Base-by-base conservation (phyloP, 257 asterid species). In the Plantago ovata region DNA sequence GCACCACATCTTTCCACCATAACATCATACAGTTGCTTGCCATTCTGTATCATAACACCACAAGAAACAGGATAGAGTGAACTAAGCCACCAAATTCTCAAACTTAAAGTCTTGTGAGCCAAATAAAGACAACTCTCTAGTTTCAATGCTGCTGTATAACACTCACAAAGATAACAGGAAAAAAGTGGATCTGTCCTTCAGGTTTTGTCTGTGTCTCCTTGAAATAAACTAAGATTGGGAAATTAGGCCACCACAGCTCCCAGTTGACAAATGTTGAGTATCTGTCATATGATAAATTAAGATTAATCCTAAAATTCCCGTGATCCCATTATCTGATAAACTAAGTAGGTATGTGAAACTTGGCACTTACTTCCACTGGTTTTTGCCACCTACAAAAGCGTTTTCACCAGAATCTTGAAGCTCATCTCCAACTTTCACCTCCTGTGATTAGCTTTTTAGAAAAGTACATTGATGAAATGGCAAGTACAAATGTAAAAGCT, bases 171-270 rank as follows among this genome's bases (percentile, higher is more conserved):
- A 74, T 88, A 59, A 83, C 79, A 38, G 80, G 98, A 71, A 81
- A 88, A 64, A 84, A 82, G 75, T 92, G 95, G 55, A 92, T 60
- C 69, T 80, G 90, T 53, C 95, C 92, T 69, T 92, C 95, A 1
- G 94, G 91, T 71, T 80, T 92, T 7, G 98, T 92, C 54, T 92
- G 96, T 33, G 53, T 80, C 84, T 92, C 98, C 79, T 88, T 92
- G 53, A 92, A 92, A 67, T 88, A 92, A 47, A 92, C 96, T 67
- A 88, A 77, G 77, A 92, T 72, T 13, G 98, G 95, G 70, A 92
- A 92, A 11, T 63, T 56, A 53, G 98, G 96, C 98, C 98, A 92
- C 96, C 96, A 92, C 32, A 92, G 87, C 76, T 88, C 98, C 96
- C 98, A 92, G 71, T 92, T 92, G 61, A 92, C 79, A 62, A 88